phyloP scores from a whole-genome alignment of 352 stramenopile genomes.

The Globisporangium nunn region DNA sequence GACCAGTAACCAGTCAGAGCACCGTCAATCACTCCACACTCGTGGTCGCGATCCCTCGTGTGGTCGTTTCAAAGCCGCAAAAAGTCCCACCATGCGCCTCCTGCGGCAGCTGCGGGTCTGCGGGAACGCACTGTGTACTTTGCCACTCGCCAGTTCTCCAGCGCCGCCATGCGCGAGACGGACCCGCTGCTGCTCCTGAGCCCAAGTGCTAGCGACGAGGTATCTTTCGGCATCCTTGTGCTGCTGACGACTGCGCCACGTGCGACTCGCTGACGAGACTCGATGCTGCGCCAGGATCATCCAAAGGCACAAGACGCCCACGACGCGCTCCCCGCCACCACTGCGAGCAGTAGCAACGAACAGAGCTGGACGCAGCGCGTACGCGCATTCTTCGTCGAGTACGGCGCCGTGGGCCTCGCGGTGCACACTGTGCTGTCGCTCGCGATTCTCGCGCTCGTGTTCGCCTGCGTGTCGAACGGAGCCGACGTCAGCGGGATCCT shows the following conservation, averaged over 20 bases:
- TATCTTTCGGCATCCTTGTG: neutral
- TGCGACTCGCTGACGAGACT: too few relatives aligned
- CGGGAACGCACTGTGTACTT: too few relatives aligned
- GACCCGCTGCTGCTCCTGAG: neutral
- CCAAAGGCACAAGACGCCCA: neutral
- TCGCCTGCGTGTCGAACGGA: conserved; percentile 54
- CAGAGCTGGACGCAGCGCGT: conserved; percentile 54
- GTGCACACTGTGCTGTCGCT: conserved; percentile 70
- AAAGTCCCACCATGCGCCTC: too few relatives aligned
- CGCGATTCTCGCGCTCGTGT: conserved; percentile 64
- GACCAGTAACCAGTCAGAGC: too few relatives aligned
- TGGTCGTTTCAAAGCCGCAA: too few relatives aligned
- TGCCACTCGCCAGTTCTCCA: too few relatives aligned
- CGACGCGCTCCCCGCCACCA: too few relatives aligned
- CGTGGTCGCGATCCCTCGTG: too few relatives aligned
- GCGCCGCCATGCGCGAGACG: neutral
- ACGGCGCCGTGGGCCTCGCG: conserved; percentile 62
- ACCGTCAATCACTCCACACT: too few relatives aligned
- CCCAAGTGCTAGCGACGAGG: too few relatives aligned
- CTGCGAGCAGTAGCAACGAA: neutral
- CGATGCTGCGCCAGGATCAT: neutral
- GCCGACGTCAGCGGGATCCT: conserved; percentile 57
- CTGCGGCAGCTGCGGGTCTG: too few relatives aligned
- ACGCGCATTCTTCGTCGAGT: conserved; percentile 74
- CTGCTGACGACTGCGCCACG: too few relatives aligned